Evolutionary conservation across 2,329 filamentous ascomycete genomes (phyloP).

Genomic region (Colletotrichum lindemuthianum): DNA sequence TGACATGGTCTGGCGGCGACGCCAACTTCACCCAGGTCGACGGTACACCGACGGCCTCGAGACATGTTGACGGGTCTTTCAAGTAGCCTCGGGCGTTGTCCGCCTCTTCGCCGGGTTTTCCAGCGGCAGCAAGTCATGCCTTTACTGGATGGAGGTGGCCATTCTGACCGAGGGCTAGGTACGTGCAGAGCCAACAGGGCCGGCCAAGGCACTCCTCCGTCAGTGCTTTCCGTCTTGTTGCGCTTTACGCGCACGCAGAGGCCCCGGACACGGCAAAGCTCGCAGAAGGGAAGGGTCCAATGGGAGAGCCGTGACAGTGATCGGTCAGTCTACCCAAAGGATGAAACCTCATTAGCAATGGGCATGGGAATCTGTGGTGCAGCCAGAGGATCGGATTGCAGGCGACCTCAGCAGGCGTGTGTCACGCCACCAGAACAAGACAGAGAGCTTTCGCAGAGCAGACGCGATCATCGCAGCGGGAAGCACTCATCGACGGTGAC

Average conservation of each 20-base stretch:
- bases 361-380: constrained; percentile 2
- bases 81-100: too few relatives aligned
- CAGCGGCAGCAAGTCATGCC: constrained; percentile 16
- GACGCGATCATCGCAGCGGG: too few relatives aligned
- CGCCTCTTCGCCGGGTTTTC: background rate
- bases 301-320: constrained; percentile 6
- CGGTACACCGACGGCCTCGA: constrained; percentile 11
- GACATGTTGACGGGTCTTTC: background rate
- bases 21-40: constrained; percentile 12
- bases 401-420: background rate
- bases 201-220: constrained; percentile 8
- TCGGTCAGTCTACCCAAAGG: constrained; percentile 22
- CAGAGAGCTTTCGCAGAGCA: too few relatives aligned
- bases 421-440: constrained; percentile 1
- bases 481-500: background rate
- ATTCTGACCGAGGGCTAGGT: constrained; percentile 13
- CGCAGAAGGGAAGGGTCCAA: constrained; percentile 28
- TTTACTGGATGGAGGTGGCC: constrained; percentile 24
- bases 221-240: constrained; percentile 16
- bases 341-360: constrained; percentile 29
- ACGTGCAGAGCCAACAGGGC: constrained; percentile 5
- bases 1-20: background rate
- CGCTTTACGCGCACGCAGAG: constrained; percentile 14
- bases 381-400: constrained; percentile 21
- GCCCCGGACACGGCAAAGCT: constrained; percentile 11